A percentile compares a stretch with the other conserved stretches of the same genome.
phyloP scores from a whole-genome alignment of 176 grass and related monocot genomes.

The Pontederia paniculata region DNA sequence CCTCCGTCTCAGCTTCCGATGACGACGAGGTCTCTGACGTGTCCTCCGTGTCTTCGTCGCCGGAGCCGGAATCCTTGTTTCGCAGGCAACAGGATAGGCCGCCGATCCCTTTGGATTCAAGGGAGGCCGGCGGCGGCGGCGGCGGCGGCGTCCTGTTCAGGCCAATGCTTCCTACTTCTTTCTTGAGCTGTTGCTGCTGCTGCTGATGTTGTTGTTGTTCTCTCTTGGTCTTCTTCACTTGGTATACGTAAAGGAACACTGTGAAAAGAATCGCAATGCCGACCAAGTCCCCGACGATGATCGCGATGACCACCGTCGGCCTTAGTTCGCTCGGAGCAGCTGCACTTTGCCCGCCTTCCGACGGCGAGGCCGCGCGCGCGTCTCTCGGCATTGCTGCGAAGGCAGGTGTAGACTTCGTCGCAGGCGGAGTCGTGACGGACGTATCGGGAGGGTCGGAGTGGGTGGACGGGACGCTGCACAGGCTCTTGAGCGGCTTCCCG shows the following conservation, averaged over 20 bases:
- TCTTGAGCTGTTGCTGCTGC: background rate
- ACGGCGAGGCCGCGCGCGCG: background rate
- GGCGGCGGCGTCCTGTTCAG: background rate
- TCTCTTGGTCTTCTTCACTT: slow-evolving; percentile 10
- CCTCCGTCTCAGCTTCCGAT: slow-evolving; percentile 5
- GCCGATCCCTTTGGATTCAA: background rate
- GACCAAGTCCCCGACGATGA: slow-evolving; percentile 10
- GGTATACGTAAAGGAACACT: slow-evolving; percentile 8
- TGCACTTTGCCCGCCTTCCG: background rate
- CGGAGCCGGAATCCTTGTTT: background rate
- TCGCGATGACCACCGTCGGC: slow-evolving; percentile 1
- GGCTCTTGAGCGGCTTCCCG: slow-evolving; percentile 7
- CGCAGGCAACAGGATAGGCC: slow-evolving; percentile 3
- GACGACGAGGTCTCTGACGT: slow-evolving; percentile 3
- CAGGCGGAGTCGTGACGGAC: background rate
- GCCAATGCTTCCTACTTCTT: background rate
- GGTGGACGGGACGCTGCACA: background rate
- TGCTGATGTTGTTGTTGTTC: background rate
- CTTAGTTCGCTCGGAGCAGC: background rate
- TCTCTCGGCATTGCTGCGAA: slow-evolving; percentile 10
- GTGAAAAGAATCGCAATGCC: slow-evolving; percentile 10
- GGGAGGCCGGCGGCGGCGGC: background rate
- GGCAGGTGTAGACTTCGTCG: slow-evolving; percentile 10
- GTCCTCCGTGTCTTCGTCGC: slow-evolving; percentile 9
- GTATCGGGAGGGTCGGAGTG: slow-evolving; percentile 1